Evolutionary conservation across 225 moss, liverwort and hornwort species (phyloP).

Genomic region (Bryum argenteum): DNA sequence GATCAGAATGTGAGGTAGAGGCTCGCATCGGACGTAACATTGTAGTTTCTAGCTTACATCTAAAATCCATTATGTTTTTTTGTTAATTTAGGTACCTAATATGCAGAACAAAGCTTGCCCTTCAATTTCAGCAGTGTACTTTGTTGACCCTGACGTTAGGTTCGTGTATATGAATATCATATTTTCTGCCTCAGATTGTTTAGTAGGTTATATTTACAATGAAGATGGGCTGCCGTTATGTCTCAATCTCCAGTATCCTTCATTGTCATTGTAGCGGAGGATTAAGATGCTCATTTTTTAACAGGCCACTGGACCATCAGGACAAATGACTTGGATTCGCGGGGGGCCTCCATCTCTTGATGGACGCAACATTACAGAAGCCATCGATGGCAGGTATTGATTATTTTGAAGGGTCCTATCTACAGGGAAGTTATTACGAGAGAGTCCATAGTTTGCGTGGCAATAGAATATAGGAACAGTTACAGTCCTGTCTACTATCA

Average conservation of each 20-base stretch:
- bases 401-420: not conserved
- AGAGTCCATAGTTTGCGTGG: not conserved
- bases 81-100: no score
- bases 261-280: conserved; percentile 3
- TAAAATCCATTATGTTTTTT: no score
- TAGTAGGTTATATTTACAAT: not conserved
- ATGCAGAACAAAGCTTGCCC: no score
- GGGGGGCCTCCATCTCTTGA: conserved; percentile 77
- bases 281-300: conserved; percentile 18
- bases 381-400: conserved; percentile 74
- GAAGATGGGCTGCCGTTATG: no score
- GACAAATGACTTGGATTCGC: conserved; percentile 90
- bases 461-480: not conserved
- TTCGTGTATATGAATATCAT: not conserved
- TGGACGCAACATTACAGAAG: conserved; percentile 66
- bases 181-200: not conserved
- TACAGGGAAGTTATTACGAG: not conserved
- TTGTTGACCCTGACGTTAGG: not conserved
- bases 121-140: not conserved
- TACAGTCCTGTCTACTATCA: conserved; percentile 5
- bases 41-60: no score
- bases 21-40: no score
- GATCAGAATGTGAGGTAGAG: no score
- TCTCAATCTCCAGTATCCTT: not conserved
- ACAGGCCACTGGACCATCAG: conserved; percentile 85